Conservation (phyloP, 441 rosid species). For the Geranium incanum region DNA sequence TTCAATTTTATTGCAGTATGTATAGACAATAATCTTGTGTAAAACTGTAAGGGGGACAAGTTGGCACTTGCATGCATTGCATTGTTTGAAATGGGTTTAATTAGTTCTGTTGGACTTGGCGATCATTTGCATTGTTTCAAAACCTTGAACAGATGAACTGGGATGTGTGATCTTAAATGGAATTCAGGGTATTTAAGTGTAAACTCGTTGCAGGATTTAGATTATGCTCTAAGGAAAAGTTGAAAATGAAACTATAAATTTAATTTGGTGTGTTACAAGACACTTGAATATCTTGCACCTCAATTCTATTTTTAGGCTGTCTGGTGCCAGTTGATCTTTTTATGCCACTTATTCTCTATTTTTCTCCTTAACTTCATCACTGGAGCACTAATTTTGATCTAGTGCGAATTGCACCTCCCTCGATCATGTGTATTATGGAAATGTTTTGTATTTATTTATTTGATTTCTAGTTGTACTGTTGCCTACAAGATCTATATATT, state of each 20-base stretch:
- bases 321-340: background rate
- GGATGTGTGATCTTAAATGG: background rate
- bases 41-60: background rate
- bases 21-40: background rate
- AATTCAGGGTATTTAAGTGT: background rate
- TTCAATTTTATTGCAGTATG: background rate
- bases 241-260: too few species aligned
- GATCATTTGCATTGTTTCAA: background rate
- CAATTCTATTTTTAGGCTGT: too few species aligned
- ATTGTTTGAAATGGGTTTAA: background rate
- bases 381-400: background rate
- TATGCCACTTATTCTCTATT: background rate
- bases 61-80: background rate
- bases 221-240: background rate
- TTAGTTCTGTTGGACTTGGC: background rate
- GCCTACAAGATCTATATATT: background rate
- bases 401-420: background rate
- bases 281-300: too few species aligned
- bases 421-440: background rate
- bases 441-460: background rate
- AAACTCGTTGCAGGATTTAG: background rate
- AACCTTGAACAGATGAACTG: background rate
- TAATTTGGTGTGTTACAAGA: too few species aligned
- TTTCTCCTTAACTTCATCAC: background rate
- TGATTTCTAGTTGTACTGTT: background rate